Evolutionary conservation across 495 filamentous ascomycete species (phyloP).

Genomic region (Penicillium coprophilum): DNA sequence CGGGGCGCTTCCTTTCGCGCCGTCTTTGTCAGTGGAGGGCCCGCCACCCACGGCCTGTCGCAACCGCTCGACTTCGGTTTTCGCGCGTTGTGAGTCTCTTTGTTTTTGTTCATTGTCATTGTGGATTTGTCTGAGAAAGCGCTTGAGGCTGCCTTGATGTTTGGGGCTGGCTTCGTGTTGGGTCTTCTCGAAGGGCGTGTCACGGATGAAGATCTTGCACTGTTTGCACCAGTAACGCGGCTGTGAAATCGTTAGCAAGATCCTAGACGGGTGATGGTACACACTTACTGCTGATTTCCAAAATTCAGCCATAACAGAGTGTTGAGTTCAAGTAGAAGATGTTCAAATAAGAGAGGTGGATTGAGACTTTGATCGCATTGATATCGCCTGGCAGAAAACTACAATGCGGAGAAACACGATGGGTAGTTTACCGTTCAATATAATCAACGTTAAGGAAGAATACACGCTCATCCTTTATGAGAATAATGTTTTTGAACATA

Average conservation of each 20-base stretch:
- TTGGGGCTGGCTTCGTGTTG: constrained; percentile 89
- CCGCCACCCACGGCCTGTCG: constrained; percentile 67
- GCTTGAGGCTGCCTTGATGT: constrained; percentile 87
- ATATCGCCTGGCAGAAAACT: not conserved
- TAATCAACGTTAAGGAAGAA: too few relatives aligned
- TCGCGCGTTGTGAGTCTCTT: constrained; percentile 76
- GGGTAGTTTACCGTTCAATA: too few relatives aligned
- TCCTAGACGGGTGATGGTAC: not conserved
- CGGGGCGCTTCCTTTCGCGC: constrained; percentile 25
- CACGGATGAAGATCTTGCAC: constrained; percentile 86
- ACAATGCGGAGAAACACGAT: too few relatives aligned
- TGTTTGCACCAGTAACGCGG: constrained; percentile 98
- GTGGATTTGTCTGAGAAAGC: constrained; percentile 85
- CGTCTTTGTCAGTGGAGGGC: constrained; percentile 24
- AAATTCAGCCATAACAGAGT: constrained; percentile 79
- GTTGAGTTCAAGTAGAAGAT: not conserved
- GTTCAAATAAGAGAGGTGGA: not conserved
- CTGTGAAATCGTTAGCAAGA: constrained; percentile 30
- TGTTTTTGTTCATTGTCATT: constrained; percentile 73
- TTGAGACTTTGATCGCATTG: not conserved
- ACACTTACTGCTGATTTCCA: constrained; percentile 89
- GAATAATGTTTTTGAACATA: too few relatives aligned
- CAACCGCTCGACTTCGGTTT: constrained; percentile 80
- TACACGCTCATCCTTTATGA: too few relatives aligned
- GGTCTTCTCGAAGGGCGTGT: constrained; percentile 83